These are phyloP conservation scores for Fraxinus albicans DNA, from an alignment of 305 asterid species.

Conservation along the genomic window DNA sequence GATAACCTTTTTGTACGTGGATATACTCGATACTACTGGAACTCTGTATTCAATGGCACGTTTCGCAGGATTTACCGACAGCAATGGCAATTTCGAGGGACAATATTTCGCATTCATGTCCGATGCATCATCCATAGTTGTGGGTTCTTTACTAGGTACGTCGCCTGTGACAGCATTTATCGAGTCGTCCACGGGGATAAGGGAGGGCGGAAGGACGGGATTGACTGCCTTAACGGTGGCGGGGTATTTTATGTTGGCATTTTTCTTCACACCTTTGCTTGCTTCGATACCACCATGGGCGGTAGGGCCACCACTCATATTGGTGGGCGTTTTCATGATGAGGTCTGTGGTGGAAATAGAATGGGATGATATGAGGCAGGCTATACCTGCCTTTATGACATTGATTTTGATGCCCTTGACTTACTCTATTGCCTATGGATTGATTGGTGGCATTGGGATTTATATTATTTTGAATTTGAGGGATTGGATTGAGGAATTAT, in stretches of 20 bases:
- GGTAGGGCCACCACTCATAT: slow-evolving; percentile 91
- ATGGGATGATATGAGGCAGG: slow-evolving; percentile 91
- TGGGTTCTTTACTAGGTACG: slow-evolving; percentile 80
- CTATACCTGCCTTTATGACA: slow-evolving; percentile 90
- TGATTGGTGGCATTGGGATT: slow-evolving; percentile 91
- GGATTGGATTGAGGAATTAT: slow-evolving; percentile 56
- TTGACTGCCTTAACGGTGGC: slow-evolving; percentile 85
- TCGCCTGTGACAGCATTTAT: slow-evolving; percentile 87
- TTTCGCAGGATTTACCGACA: slow-evolving; percentile 77
- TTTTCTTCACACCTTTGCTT: slow-evolving; percentile 85
- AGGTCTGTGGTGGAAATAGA: slow-evolving; percentile 82
- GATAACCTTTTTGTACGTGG: slow-evolving; percentile 75
- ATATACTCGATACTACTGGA: slow-evolving; percentile 84
- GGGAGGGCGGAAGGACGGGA: slow-evolving; percentile 95
- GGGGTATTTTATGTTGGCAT: slow-evolving; percentile 64
- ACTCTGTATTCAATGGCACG: slow-evolving; percentile 87
- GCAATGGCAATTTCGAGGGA: slow-evolving; percentile 74
- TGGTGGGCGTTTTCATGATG: slow-evolving; percentile 98
- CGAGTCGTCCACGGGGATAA: slow-evolving; percentile 92
- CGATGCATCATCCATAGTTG: slow-evolving; percentile 77
- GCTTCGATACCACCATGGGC: slow-evolving; percentile 98
- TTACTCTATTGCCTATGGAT: slow-evolving; percentile 86
- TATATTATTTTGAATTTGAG: slow-evolving; percentile 62
- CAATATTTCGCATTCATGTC: slow-evolving; percentile 93
- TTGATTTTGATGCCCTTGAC: slow-evolving; percentile 86